Percentiles rank a stretch among this genome's conserved stretches.
Evolutionary conservation across 345 rosid species (phyloP).

Genomic region (Dipteronia dyeriana): DNA sequence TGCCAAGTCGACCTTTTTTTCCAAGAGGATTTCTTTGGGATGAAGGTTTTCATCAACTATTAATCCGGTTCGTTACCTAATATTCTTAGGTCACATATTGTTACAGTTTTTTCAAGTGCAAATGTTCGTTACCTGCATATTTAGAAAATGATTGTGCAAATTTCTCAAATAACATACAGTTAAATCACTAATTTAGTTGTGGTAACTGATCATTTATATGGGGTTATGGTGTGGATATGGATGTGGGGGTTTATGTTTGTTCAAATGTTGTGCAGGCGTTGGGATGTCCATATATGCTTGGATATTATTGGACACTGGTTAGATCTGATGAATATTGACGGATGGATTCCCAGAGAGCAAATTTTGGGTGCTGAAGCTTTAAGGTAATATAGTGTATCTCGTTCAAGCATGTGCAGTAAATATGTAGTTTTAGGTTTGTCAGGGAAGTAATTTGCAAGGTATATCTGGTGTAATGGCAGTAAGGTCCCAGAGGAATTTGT

Average conservation of each 20-base stretch:
- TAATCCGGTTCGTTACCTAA: constrained; percentile 66
- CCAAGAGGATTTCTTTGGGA: constrained; percentile 98
- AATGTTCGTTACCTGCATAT: neutral
- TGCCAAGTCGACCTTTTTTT: constrained; percentile 88
- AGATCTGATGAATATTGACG: constrained; percentile 88
- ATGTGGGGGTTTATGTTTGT: constrained; percentile 6
- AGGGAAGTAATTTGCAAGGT: constrained; percentile 2
- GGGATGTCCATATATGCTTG: constrained; percentile 80
- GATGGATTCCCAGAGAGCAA: constrained; percentile 98
- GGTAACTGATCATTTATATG: constrained; percentile 18
- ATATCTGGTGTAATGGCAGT: constrained; percentile 52
- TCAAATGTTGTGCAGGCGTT: constrained; percentile 62
- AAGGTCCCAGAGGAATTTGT: constrained; percentile 83
- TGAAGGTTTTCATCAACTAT: constrained; percentile 95
- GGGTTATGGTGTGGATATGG: constrained; percentile 5
- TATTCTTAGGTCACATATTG: constrained; percentile 13
- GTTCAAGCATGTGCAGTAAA: constrained; percentile 16
- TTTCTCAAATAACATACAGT: constrained; percentile 19
- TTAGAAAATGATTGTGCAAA: constrained; percentile 6
- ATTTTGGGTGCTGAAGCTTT: constrained; percentile 90
- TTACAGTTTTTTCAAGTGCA: constrained; percentile 4
- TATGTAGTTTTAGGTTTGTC: constrained; percentile 15
- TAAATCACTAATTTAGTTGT: constrained; percentile 3
- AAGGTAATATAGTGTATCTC: constrained; percentile 46
- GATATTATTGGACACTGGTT: constrained; percentile 96